Percentiles rank a stretch among this genome's conserved stretches.
These are phyloP conservation scores for Williopsis jadinii DNA, from an alignment of 1,139 yeast genomes.

Conservation along the genomic window DNA sequence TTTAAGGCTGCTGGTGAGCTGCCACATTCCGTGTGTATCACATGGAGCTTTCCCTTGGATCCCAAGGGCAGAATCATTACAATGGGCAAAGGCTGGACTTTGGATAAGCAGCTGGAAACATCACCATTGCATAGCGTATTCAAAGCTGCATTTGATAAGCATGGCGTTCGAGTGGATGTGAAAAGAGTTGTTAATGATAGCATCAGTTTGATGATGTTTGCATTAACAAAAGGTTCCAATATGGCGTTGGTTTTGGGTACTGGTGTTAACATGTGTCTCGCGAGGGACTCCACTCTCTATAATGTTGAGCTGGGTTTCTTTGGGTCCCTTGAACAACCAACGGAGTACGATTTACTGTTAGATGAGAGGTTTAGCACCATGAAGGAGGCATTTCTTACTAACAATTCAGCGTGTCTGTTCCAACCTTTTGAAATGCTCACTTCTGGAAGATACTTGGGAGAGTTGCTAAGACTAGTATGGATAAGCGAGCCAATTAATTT, in stretches of 20 bases:
- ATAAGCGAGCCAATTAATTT: conserved; percentile 5
- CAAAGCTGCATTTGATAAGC: conserved; percentile 5
- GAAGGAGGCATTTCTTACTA: conserved; percentile 1
- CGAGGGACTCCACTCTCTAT: conserved; percentile 12
- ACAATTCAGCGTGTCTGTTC: conserved; percentile 4
- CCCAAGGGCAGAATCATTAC: conserved; percentile 20
- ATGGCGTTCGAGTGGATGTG: conserved; percentile 4
- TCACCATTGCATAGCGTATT: conserved; percentile 17
- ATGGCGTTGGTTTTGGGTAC: conserved; percentile 30
- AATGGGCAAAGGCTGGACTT: conserved; percentile 30
- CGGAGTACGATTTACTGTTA: conserved; percentile 13
- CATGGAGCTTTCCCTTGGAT: conserved; percentile 30
- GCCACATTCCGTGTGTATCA: conserved; percentile 18
- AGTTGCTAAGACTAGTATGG: conserved; percentile 13
- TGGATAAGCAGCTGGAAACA: conserved; percentile 17
- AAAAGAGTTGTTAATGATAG: conserved; percentile 27
- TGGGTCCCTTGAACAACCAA: conserved; percentile 17
- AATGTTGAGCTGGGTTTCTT: conserved; percentile 30
- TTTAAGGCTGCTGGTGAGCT: neutral
- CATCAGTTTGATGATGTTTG: conserved; percentile 24
- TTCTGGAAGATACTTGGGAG: conserved; percentile 17
- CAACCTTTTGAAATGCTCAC: conserved; percentile 21
- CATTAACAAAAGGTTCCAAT: conserved; percentile 11
- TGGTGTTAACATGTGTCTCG: conserved; percentile 28
- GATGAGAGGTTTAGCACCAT: conserved; percentile 10